Conservation (phyloP, 164 flowering plant species). For the Nymphaea thermarum region DNA sequence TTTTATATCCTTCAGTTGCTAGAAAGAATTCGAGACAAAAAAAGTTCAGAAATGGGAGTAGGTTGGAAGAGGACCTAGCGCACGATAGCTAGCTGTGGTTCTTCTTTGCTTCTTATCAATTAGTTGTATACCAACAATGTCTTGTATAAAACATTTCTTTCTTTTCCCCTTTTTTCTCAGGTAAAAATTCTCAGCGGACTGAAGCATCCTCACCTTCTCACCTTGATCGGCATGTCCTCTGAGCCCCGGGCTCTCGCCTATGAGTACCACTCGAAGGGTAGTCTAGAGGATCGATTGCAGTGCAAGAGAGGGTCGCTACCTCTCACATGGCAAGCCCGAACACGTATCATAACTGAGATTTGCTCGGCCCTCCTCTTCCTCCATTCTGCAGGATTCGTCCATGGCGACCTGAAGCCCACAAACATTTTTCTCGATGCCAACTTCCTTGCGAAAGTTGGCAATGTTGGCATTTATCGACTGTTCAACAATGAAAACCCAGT, state of each 20-base stretch:
- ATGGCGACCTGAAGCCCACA: slow-evolving; percentile 22
- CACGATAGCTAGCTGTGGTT: slow-evolving; percentile 35
- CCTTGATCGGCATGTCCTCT: slow-evolving; percentile 78
- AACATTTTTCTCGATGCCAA: neutral
- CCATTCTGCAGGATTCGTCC: slow-evolving; percentile 54
- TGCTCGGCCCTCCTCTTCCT: slow-evolving; percentile 81
- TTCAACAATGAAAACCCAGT: neutral
- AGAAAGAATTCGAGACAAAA: too few relatives aligned
- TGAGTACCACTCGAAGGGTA: slow-evolving; percentile 77
- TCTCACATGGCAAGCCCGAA: slow-evolving; percentile 71
- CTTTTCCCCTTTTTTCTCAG: slow-evolving; percentile 16
- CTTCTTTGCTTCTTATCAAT: neutral
- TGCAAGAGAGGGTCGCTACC: slow-evolving; percentile 64
- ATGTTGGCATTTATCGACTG: neutral
- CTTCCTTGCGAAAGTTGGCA: neutral
- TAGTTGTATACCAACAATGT: too few relatives aligned
- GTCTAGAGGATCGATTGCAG: slow-evolving; percentile 75
- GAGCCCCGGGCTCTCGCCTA: slow-evolving; percentile 63
- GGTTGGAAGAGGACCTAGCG: slow-evolving; percentile 52
- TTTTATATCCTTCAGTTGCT: too few relatives aligned
- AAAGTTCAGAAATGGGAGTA: too few relatives aligned
- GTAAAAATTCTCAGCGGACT: slow-evolving; percentile 67
- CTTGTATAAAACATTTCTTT: too few relatives aligned
- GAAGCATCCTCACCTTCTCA: slow-evolving; percentile 78
- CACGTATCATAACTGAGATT: slow-evolving; percentile 64